These are phyloP conservation scores for Hippophae tibetana DNA, from an alignment of 306 rosid species.

Conservation along the genomic window DNA sequence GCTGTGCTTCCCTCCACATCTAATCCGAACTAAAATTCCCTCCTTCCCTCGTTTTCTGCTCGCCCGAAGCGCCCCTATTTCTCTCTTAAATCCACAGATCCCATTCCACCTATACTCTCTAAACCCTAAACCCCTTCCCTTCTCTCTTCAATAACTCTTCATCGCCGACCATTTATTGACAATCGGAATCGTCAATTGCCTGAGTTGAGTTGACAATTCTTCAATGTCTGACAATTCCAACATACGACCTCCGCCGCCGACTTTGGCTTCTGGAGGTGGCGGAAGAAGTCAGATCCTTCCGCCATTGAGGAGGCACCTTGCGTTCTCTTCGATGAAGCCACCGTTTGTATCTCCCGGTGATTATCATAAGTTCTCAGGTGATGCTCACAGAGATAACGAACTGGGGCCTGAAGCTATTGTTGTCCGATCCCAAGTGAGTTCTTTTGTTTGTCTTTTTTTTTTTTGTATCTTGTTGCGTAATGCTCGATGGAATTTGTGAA, in stretches of 20 bases:
- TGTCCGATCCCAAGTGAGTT: slow-evolving; percentile 74
- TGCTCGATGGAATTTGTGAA: slow-evolving; percentile 4
- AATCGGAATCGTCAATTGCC: slow-evolving; percentile 5
- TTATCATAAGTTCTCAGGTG: slow-evolving; percentile 54
- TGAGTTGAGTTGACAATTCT: not conserved
- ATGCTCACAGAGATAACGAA: slow-evolving; percentile 34
- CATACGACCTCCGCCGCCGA: slow-evolving; percentile 31
- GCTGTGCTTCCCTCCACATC: slow-evolving; percentile 94
- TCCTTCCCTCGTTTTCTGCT: slow-evolving; percentile 99
- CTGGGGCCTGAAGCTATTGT: slow-evolving; percentile 56
- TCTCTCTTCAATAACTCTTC: not conserved
- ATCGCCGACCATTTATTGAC: not conserved
- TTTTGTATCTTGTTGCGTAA: slow-evolving; percentile 11
- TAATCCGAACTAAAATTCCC: slow-evolving; percentile 94
- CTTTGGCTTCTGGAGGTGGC: slow-evolving; percentile 13
- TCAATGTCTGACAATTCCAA: slow-evolving; percentile 59
- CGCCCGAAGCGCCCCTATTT: slow-evolving; percentile 19
- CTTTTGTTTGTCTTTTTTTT: not conserved
- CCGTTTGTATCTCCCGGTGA: slow-evolving; percentile 62
- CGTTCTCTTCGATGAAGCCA: slow-evolving; percentile 65
- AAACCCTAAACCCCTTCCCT: slow-evolving; percentile 21
- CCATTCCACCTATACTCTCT: slow-evolving; percentile 13
- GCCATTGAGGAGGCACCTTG: slow-evolving; percentile 62
- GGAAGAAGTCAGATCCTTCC: slow-evolving; percentile 40
- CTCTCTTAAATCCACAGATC: slow-evolving; percentile 25